Conservation (phyloP, 2,329 filamentous ascomycete species). For the Neoarthrinium moseri region DNA sequence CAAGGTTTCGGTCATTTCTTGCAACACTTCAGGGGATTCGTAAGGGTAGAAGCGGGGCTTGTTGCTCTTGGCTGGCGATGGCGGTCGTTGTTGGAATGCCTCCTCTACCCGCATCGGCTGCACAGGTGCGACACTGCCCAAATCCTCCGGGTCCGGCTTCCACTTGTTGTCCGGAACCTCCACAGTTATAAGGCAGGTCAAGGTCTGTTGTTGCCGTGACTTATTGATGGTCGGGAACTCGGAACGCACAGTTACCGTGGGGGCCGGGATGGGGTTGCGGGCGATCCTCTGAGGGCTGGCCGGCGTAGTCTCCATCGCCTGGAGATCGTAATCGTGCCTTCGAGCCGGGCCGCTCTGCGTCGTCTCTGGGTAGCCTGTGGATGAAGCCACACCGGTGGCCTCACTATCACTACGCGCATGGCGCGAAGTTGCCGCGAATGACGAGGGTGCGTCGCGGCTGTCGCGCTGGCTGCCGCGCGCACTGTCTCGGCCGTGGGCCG, state of each 20-base stretch:
- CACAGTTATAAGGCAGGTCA: constrained; percentile 91
- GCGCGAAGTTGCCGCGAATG: constrained; percentile 40
- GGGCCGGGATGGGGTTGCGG: constrained; percentile 86
- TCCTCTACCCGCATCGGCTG: constrained; percentile 51
- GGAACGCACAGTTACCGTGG: constrained; percentile 90
- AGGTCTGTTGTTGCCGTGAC: constrained; percentile 88
- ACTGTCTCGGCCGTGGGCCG: constrained; percentile 31
- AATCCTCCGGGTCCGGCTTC: constrained; percentile 80
- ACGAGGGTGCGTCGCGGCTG: constrained; percentile 44
- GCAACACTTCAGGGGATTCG: constrained; percentile 73
- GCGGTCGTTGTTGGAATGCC: constrained; percentile 47
- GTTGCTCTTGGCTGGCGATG: constrained; percentile 58
- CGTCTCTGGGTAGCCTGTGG: constrained; percentile 76
- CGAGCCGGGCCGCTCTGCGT: constrained; percentile 68
- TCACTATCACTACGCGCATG: constrained; percentile 80
- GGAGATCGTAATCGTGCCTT: constrained; percentile 91
- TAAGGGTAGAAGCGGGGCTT: constrained; percentile 64
- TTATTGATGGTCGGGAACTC: constrained; percentile 94
- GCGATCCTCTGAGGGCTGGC: constrained; percentile 69
- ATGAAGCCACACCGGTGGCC: constrained; percentile 70
- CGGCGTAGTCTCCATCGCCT: constrained; percentile 89
- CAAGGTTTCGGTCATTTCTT: constrained; percentile 83
- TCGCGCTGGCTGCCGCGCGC: constrained; percentile 44
- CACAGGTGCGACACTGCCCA: constrained; percentile 53
- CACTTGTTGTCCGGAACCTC: constrained; percentile 93